These are phyloP conservation scores for Cercospora janseana DNA, from an alignment of 2,329 filamentous ascomycete species.

Conservation along the genomic window DNA sequence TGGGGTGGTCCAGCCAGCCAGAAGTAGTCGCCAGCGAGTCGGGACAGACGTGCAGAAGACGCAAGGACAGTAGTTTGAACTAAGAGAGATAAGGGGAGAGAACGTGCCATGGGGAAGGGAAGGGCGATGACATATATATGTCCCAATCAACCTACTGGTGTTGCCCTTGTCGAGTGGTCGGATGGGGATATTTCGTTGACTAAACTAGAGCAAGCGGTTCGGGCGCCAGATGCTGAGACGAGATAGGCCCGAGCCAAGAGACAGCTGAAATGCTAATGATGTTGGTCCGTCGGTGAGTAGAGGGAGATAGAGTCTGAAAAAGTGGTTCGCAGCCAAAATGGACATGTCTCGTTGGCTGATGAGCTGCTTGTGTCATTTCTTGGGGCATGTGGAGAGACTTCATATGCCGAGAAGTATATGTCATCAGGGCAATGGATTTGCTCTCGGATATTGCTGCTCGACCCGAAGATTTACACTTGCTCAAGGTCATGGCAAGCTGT, in stretches of 20 bases:
- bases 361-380: conserved; percentile 3
- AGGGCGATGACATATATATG: conserved; percentile 9
- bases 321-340: background rate
- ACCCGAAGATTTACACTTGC: too few species aligned
- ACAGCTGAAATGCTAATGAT: background rate
- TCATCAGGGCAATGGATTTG: too few species aligned
- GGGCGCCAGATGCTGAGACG: background rate
- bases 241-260: conserved; percentile 7
- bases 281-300: background rate
- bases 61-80: background rate
- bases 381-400: conserved; percentile 1
- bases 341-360: background rate
- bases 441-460: too few species aligned
- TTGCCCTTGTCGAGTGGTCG: background rate
- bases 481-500: too few species aligned
- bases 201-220: background rate
- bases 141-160: background rate
- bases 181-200: conserved; percentile 2
- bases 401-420: background rate
- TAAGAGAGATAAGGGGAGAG: conserved; percentile 4
- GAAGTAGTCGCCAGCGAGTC: background rate
- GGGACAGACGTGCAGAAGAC: background rate
- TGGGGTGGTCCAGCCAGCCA: conserved; percentile 1
- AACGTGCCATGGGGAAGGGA: conserved; percentile 8
- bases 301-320: background rate